Base-by-base conservation (phyloP, 2,329 filamentous ascomycete genomes). In the Fusarium phyllophilum region DNA sequence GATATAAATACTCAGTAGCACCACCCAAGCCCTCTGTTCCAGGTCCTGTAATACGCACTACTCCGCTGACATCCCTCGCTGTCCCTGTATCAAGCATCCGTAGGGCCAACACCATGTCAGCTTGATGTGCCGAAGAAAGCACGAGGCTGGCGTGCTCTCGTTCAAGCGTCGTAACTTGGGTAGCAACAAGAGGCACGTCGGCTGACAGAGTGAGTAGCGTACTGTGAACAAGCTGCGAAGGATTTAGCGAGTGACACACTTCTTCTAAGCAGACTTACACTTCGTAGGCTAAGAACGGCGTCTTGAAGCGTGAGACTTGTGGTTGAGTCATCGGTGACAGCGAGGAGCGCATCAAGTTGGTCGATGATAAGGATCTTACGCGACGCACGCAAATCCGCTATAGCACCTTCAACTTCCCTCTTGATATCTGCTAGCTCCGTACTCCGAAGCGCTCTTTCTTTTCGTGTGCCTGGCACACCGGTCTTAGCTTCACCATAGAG, bases 31-130 rank as follows among this genome's bases (percentile, higher is more conserved):
- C 72, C 34, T 79, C 78, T 15, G 72, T 66, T 46, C 75, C 78
- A 31, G 78, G 80, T 49, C 87, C 86, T 24, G 93, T 95, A 56
- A 96, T 86, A 74, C 95, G 89, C 72, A 98, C 79, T 48, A 97
- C 94, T 6, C 96, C 96, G 83, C 94, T 97, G 38, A 98, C 94
- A 82, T 98, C 96, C 80, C 89, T 92, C 71, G 96, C 95, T n/a
- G 91, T 91, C 2, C 96, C 96, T 0, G 95, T 97, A 79, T 97
- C 95, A 69, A 98, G 82, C 78, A 92, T 87, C 59, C 95, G 87
- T 66, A 96, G 84, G 70, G 93, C 90, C 77, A 97, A 83, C 8
- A 96, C 87, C 71, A 89, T 85, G n/a, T 89, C 84, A 14, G 95
- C 94, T 76, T 90, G 88, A 80, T 98, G 94, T n/a, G 92, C 93